Base-by-base conservation (phyloP, 2,329 filamentous ascomycete genomes). In the Aspergillus thermomutatus region DNA sequence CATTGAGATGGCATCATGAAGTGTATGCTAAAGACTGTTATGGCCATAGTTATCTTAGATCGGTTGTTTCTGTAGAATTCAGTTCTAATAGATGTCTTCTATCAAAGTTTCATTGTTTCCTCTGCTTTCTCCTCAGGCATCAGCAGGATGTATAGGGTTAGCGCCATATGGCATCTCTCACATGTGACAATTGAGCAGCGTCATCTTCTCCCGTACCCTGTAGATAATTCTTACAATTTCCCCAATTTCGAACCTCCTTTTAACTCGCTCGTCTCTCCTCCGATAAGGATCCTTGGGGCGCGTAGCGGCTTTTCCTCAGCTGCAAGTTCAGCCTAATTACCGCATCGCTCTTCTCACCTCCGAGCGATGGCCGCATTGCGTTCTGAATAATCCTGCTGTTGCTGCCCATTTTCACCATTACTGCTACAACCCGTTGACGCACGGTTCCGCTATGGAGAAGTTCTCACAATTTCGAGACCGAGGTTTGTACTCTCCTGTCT, bases 391-490 rank as follows among this genome's bases (percentile, higher is more conserved):
- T 43, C 10, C 40, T 14, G 40, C 9, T 21, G 9, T 21, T 21
- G 40, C n/a, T 23, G 3, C 21, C n/a, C n/a, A 19, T 21, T 6
- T 43, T 43, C 40, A 2, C 3, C 8, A 1, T 21, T 43, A 7
- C 21, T 43, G 10, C 21, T 21, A 23, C 40, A 17, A 11, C 21
- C 3, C 7, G 19, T 7, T 45, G 21, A 21, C 43, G 10, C 21
- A 26, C 23, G 1, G 2, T 45, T 23, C n/a, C 27, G 21, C 28
- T 41, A 97, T 97, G 92, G 92, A 97, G 80, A 96, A 95, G 75
- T 97, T 91, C 74, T 93, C 90, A 56, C 91, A 96, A 73, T 97
- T 91, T 70, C 87, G 92, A 67, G 92, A 97, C 76, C 86, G 89
- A 85, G 92, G 92, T 90, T 79, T 48, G 60, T 40, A 17, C 31